Evolutionary conservation across 495 filamentous ascomycete species (phyloP).

Genomic region (Trichoderma erinaceum): DNA sequence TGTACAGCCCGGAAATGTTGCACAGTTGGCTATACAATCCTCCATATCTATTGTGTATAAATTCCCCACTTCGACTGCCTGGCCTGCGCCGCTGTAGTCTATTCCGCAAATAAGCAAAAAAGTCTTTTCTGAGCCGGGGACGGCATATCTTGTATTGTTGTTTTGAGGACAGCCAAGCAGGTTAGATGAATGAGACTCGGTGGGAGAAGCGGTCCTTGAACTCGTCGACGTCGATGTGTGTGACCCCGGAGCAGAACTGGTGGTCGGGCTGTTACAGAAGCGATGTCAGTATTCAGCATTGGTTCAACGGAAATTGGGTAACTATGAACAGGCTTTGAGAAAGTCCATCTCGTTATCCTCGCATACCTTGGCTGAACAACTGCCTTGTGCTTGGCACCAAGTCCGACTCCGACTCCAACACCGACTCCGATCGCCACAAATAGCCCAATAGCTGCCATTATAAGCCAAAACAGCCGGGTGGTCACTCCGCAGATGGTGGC

Average conservation of each 20-base stretch:
- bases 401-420: constrained; percentile 33
- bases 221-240: constrained; percentile 11
- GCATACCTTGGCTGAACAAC: constrained; percentile 25
- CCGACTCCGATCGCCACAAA: constrained; percentile 33
- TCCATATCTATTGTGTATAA: constrained; percentile 33
- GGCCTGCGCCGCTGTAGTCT: constrained; percentile 34
- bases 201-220: constrained; percentile 19
- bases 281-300: neutral
- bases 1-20: constrained; percentile 34
- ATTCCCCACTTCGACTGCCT: constrained; percentile 33
- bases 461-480: constrained; percentile 27
- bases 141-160: constrained; percentile 40
- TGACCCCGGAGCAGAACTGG: neutral
- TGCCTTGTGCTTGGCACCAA: constrained; percentile 17
- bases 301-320: neutral
- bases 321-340: neutral
- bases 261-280: constrained; percentile 6
- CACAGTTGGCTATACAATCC: constrained; percentile 43
- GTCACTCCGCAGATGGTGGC: constrained; percentile 25
- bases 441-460: constrained; percentile 24
- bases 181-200: constrained; percentile 18
- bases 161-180: constrained; percentile 32
- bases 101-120: constrained; percentile 42
- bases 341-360: neutral
- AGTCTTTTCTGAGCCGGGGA: constrained; percentile 34